These are phyloP conservation scores for Boletus sp. DNA, from an alignment of 768 basidiomycete species.

Conservation along the genomic window DNA sequence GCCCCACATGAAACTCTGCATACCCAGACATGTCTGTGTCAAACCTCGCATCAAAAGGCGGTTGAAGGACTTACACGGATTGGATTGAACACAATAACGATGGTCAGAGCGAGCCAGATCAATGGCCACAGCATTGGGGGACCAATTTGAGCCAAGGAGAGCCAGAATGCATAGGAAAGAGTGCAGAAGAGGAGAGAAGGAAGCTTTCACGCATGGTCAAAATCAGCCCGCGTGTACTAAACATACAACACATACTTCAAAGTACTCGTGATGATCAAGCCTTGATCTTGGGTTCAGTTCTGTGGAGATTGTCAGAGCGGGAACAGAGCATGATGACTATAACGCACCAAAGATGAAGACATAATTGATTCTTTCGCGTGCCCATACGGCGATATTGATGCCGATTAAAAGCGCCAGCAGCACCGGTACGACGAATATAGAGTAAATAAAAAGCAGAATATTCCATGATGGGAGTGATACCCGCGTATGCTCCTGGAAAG, in stretches of 20 bases:
- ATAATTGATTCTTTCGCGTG: slow-evolving; percentile 80
- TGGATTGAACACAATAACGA: slow-evolving; percentile 68
- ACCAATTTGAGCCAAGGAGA: slow-evolving; percentile 72
- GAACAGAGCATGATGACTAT: not conserved
- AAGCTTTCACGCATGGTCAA: slow-evolving; percentile 42
- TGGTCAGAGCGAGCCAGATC: slow-evolving; percentile 71
- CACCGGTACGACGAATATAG: slow-evolving; percentile 67
- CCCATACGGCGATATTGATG: slow-evolving; percentile 79
- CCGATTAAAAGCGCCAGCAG: slow-evolving; percentile 78
- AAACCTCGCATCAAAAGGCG: not conserved
- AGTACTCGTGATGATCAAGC: slow-evolving; percentile 78
- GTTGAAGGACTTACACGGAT: slow-evolving; percentile 46
- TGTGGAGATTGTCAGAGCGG: slow-evolving; percentile 21
- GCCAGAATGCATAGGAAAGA: slow-evolving; percentile 77
- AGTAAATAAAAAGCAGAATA: slow-evolving; percentile 76
- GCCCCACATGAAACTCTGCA: slow-evolving; percentile 40
- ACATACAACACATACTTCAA: slow-evolving; percentile 45
- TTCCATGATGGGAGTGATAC: slow-evolving; percentile 64
- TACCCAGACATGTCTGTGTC: slow-evolving; percentile 33
- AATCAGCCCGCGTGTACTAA: not conserved
- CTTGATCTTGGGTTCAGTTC: slow-evolving; percentile 71
- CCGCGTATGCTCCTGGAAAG: slow-evolving; percentile 51
- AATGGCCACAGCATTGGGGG: slow-evolving; percentile 75
- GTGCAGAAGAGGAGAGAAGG: slow-evolving; percentile 73
- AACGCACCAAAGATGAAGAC: slow-evolving; percentile 79